phyloP scores from a whole-genome alignment of 2,329 filamentous ascomycete species.

The Neobulgaria alba region DNA sequence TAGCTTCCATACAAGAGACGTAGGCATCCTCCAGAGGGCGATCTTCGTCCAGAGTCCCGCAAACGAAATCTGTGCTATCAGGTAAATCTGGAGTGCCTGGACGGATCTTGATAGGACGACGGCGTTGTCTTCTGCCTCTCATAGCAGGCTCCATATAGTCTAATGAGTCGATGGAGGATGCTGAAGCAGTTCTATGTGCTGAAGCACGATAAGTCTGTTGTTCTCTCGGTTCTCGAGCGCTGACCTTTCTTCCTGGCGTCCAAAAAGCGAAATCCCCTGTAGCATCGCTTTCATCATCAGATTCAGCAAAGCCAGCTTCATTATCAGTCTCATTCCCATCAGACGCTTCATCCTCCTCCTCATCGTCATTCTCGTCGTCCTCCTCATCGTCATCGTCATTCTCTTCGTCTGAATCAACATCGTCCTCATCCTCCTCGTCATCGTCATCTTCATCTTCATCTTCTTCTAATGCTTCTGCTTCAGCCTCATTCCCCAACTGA shows the following conservation, averaged over 20 bases:
- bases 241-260: constrained; percentile 36
- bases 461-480: constrained; percentile 77
- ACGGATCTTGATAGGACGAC: constrained; percentile 46
- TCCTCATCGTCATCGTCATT: constrained; percentile 62
- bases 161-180: constrained; percentile 50
- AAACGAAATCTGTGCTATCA: constrained; percentile 98
- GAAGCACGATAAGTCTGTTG: constrained; percentile 22
- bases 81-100: constrained; percentile 73
- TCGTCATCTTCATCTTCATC: constrained; percentile 46
- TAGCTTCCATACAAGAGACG: constrained; percentile 72
- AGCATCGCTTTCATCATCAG: constrained; percentile 61
- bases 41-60: constrained; percentile 93
- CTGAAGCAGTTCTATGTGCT: constrained; percentile 40
- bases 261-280: constrained; percentile 59
- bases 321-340: constrained; percentile 31
- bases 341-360: constrained; percentile 48
- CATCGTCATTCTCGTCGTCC: constrained; percentile 52
- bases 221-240: constrained; percentile 19
- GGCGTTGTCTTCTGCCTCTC: constrained; percentile 15
- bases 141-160: constrained; percentile 21
- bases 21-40: constrained; percentile 91
- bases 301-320: constrained; percentile 26
- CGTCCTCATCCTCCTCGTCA: constrained; percentile 35
- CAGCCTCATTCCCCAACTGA: constrained; percentile 77
- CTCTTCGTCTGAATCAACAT: constrained; percentile 38